phyloP scores from a whole-genome alignment of 2,329 filamentous ascomycete genomes.

The Botrytis sinoallii region DNA sequence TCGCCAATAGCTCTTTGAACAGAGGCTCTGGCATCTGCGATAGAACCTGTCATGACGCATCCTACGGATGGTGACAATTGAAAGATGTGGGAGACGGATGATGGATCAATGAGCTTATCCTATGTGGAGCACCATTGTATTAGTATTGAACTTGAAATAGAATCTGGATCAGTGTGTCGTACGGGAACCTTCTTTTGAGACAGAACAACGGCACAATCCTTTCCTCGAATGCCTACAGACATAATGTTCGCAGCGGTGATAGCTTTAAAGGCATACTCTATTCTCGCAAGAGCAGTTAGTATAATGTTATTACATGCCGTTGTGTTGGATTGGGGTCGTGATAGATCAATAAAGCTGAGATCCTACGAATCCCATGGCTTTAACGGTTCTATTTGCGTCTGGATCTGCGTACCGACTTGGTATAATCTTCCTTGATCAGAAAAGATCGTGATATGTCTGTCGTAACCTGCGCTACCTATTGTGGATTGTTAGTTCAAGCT shows the following conservation, averaged over 20 bases:
- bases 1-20: constrained; percentile 91
- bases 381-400: constrained; percentile 17
- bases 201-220: constrained; percentile 93
- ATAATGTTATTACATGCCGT: constrained; percentile 5
- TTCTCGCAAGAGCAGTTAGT: constrained; percentile 22
- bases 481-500: constrained; percentile 30
- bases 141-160: constrained; percentile 24
- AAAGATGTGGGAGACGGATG: constrained; percentile 97
- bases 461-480: constrained; percentile 81
- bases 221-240: constrained; percentile 91
- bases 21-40: constrained; percentile 92
- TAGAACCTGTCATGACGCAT: constrained; percentile 97
- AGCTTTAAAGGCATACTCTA: constrained; percentile 99
- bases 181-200: constrained; percentile 99
- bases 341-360: constrained; percentile 19
- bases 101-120: constrained; percentile 98
- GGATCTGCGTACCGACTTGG: constrained; percentile 83
- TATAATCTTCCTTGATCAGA: constrained; percentile 97
- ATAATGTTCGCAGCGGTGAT: constrained; percentile 99
- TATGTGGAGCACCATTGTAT: constrained; percentile 41
- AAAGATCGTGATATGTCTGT: constrained; percentile 99
- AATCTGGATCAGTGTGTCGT: constrained; percentile 44
- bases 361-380: constrained; percentile 21
- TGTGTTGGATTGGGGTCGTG: constrained; percentile 14
- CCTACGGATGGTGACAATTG: constrained; percentile 93